Evolutionary conservation across 768 basidiomycete species (phyloP).

Genomic region (Collybia sp.): DNA sequence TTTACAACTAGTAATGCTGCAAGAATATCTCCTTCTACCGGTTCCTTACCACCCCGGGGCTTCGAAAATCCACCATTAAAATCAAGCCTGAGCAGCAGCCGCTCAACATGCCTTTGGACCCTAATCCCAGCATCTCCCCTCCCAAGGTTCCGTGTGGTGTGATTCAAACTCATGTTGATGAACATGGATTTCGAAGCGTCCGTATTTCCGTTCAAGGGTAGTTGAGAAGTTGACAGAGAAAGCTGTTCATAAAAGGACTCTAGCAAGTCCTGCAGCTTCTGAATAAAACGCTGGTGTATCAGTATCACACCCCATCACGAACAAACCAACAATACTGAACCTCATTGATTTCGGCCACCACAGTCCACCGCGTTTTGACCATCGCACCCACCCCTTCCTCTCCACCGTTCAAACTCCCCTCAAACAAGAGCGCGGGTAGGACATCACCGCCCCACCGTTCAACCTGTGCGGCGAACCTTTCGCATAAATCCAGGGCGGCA

Average conservation of each 20-base stretch:
- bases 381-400: constrained; percentile 62
- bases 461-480: constrained; percentile 81
- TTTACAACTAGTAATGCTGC: too few species aligned
- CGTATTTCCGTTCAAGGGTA: constrained; percentile 54
- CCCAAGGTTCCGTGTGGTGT: constrained; percentile 47
- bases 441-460: constrained; percentile 94
- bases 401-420: constrained; percentile 64
- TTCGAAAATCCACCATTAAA: constrained; percentile 77
- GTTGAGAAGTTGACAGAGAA: constrained; percentile 70
- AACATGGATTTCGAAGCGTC: constrained; percentile 72
- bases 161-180: constrained; percentile 52
- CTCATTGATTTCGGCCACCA: constrained; percentile 76
- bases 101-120: constrained; percentile 77
- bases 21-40: constrained; percentile 32
- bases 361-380: constrained; percentile 64
- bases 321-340: too few species aligned
- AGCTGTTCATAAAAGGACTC: constrained; percentile 80
- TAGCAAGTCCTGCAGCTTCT: constrained; percentile 67
- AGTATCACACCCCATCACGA: constrained; percentile 16
- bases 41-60: constrained; percentile 23
- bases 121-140: constrained; percentile 55
- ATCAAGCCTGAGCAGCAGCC: constrained; percentile 76
- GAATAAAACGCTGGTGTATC: neutral
- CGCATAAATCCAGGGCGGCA: constrained; percentile 77
- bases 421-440: constrained; percentile 76